Base-by-base conservation (phyloP, 768 basidiomycete species). In the Collybiopsis confluens region DNA sequence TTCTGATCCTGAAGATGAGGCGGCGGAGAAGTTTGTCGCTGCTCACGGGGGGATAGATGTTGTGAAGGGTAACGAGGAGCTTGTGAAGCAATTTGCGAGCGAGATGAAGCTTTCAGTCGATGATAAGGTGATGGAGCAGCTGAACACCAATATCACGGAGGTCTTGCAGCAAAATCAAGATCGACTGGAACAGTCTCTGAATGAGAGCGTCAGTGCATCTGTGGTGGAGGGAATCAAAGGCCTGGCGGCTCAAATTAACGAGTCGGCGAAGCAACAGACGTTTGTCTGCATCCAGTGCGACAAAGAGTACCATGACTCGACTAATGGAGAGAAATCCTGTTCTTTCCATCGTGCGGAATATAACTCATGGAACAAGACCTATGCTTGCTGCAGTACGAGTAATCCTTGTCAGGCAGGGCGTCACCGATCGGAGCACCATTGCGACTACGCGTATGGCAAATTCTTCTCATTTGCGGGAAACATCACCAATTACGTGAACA, bases 211-310 rank as follows among this genome's bases (percentile, higher is more conserved):
- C 28, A 64, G 58, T 53, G 54, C 63, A 1, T 70, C 72, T 15
- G 64, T 74, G 44, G 56, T 67, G 23, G 68, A 71, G 47, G 69
- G 73, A 10, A 55, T 74, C 45, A 71, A 68, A 56, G 66, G 61
- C 7, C 58, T 75, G 20, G 71, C 68, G 4, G 58, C 67, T 16
- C 66, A 71, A 45, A 62, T 73, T 54, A 62, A 62, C 50, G 62
- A 65, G 1, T 60, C 62, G 6, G 70, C 73, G 52, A 65, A 68
- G 15, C 70, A 73, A 54, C 73, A 73, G 50, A 64, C 61, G 23
- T 70, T 73, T 56, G 60, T 57, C 2, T 75, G 73, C 52, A 64
- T 75, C 2, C 72, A 73, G 50, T 75, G 73, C 61, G 67, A 73
- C 24, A 64, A 65, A 38, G 64, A 66, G n/a, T 73, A 68, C 47